Conservation (phyloP, 2,329 filamentous ascomycete species). For the Xylariales sp. region DNA sequence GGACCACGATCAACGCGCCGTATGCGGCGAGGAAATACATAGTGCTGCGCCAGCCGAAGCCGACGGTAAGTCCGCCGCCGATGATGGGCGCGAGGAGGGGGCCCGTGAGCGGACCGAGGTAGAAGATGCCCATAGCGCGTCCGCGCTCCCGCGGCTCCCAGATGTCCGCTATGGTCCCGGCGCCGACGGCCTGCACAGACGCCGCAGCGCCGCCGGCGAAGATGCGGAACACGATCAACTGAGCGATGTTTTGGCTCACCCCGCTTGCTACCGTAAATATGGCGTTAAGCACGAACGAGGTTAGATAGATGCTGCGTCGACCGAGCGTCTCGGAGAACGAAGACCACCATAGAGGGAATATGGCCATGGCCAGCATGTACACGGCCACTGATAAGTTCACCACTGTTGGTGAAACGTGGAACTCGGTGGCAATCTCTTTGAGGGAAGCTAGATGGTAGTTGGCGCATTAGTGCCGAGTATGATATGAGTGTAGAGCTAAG, state of each 20-base stretch:
- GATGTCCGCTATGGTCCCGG: constrained; percentile 84
- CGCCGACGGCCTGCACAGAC: constrained; percentile 84
- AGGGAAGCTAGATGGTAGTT: constrained; percentile 69
- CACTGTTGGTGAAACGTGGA: constrained; percentile 72
- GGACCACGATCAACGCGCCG: constrained; percentile 67
- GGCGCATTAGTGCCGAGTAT: constrained; percentile 24
- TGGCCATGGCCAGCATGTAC: constrained; percentile 85
- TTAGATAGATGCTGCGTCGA: constrained; percentile 80
- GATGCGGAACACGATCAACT: constrained; percentile 82
- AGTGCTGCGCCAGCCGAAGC: constrained; percentile 78
- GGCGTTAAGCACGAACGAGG: constrained; percentile 78
- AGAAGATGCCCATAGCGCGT: constrained; percentile 84
- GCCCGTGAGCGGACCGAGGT: constrained; percentile 80
- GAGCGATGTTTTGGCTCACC: constrained; percentile 74
- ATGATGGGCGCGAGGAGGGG: constrained; percentile 81
- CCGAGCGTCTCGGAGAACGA: constrained; percentile 80
- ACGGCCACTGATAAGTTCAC: constrained; percentile 81
- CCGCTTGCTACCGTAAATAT: constrained; percentile 78
- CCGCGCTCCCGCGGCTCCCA: constrained; percentile 81
- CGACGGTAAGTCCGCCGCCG: constrained; percentile 76
- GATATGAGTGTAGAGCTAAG: background rate
- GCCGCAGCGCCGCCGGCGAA: constrained; percentile 81
- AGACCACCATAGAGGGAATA: constrained; percentile 90
- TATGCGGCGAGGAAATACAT: constrained; percentile 83
- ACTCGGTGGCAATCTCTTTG: constrained; percentile 68